Base-by-base conservation (phyloP, 2,329 filamentous ascomycete genomes). In the Pseudopyricularia cyperi region DNA sequence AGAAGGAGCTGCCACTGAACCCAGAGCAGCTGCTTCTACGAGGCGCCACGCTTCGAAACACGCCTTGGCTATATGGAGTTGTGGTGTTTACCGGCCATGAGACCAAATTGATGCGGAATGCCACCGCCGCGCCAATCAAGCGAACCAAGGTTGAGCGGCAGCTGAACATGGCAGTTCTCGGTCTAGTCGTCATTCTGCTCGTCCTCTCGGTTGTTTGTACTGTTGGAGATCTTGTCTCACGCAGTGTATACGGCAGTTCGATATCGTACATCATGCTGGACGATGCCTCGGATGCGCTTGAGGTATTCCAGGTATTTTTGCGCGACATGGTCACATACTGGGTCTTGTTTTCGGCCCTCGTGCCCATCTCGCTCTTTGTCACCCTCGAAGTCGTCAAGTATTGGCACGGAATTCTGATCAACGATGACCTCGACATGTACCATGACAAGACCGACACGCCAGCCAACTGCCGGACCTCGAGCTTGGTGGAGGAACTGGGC, bases 371-470 rank as follows among this genome's bases (percentile, higher is more conserved):
- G 30, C 83, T 98, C 3, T 98, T 98, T 66, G 93, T 98, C 56
- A 98, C 93, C 0, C 83, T 98, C 51, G 93, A 98, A 69, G 78
- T 98, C 58, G 91, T 98, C 71, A 98, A 98, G 68, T 96, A 97
- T 65, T 95, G 86, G 74, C 90, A 95, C 59, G 93, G 89, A n/a
- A 93, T 93, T 61, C 79, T 98, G 56, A 98, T 98, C 67, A 95
- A 95, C 64, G 91, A 90, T 53, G 94, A 98, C 65, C 76, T 98
- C 53, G 93, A 98, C 64, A 98, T 98, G 60, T 98, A 98, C 69
- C 89, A 98, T 65, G 87, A 95, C 61, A 87, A 89, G 64, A 95
- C 85, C 1, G 90, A 98, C 61, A 98, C 91, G 0, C 89, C 93
- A 12, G 90, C 93, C 5, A 95, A 93, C 57, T 98, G 93, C 68